Conservation (phyloP, 257 asterid species). For the Salvia hispanica region DNA sequence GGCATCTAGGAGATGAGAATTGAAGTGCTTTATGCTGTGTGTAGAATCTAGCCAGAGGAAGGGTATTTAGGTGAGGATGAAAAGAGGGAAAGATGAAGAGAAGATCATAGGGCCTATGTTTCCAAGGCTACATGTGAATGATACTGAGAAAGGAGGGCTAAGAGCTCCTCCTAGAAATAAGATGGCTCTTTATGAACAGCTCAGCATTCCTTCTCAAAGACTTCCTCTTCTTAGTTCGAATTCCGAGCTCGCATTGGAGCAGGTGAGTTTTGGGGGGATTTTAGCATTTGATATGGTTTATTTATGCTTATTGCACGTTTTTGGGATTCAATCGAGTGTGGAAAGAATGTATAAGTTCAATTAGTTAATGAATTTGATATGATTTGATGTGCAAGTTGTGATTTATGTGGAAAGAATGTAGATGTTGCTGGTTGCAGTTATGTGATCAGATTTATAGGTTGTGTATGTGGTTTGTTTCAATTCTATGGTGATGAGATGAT, state of each 20-base stretch:
- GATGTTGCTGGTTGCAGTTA: slow-evolving; percentile 13
- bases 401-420: background rate
- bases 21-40: slow-evolving; percentile 15
- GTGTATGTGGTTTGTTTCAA: background rate
- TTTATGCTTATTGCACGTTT: background rate
- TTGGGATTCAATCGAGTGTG: background rate
- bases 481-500: background rate
- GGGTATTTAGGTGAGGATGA: slow-evolving; percentile 45
- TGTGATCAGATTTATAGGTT: background rate
- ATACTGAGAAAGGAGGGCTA: slow-evolving; percentile 91
- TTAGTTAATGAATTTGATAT: background rate
- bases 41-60: slow-evolving; percentile 18
- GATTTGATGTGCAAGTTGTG: background rate
- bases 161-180: slow-evolving; percentile 98
- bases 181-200: slow-evolving; percentile 97
- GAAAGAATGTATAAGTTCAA: background rate
- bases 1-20: slow-evolving; percentile 22
- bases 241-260: slow-evolving; percentile 44
- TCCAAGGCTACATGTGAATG: slow-evolving; percentile 92
- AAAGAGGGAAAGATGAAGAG: slow-evolving; percentile 75
- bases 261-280: slow-evolving; percentile 43
- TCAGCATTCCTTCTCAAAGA: slow-evolving; percentile 82
- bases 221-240: slow-evolving; percentile 8
- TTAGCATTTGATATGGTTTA: background rate
- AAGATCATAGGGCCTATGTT: slow-evolving; percentile 78